Base-by-base conservation (phyloP, 2,329 filamentous ascomycete species). In the Aspergillus transmontanensis region DNA sequence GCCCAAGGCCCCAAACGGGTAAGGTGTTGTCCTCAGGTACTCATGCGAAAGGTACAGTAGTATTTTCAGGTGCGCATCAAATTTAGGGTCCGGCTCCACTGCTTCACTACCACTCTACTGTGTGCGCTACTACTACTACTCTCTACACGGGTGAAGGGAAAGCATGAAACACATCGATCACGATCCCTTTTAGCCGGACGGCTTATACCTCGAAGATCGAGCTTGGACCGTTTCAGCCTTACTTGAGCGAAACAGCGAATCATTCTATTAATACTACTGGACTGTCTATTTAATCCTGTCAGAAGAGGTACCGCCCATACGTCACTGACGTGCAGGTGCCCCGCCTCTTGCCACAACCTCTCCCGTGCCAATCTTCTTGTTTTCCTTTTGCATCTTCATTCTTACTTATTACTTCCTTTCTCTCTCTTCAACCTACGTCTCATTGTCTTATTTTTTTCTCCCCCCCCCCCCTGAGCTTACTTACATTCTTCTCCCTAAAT, bases 261-360 rank as follows among this genome's bases (percentile, higher is more conserved):
- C 11, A 3, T 48, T 23, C 23, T 46, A 5, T 12, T 23, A 19
- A n/a, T n/a, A 19, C 39, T 23, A 14, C 45, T 16, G 45, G 12
- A 6, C 43, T 11, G 41, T 10, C n/a, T 14, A 23, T 46, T 9
- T 28, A 28, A 28, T 28, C 26, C 21, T 21, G 9, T 21, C 34
- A 36, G 34, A 19, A 19, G 39, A 41, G 39, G 39, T 41, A 41
- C 39, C 39, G 28, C 36, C 30, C 46, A 23, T 59, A 59, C 58
- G 48, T 59, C 58, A 59, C 46, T 34, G 30, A 41, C 56, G 39
- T 41, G 39, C 39, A 41, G 39, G 16, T 26, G 48, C 58, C 58
- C 58, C 58, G 58, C 58, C 58, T 54, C 57, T 59, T 51, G 58
- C 58, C 58, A 59, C 58, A 51, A 32, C 21, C 12, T n/a, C 19